Conservation (phyloP, 202 grass and related monocot genomes). For the Carex arenaria region DNA sequence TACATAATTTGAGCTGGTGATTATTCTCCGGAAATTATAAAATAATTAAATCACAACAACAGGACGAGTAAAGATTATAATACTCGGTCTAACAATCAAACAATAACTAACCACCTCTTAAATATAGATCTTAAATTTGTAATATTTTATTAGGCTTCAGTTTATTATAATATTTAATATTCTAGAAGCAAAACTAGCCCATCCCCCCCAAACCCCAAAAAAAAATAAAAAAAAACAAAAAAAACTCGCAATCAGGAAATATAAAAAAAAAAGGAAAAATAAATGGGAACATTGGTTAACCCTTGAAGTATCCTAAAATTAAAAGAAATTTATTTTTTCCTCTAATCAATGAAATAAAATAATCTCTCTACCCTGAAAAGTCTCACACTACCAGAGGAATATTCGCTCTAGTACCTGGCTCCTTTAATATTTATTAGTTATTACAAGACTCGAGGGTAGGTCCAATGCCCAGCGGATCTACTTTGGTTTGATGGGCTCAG, state of each 20-base stretch:
- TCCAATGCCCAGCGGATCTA: no score
- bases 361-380: neutral
- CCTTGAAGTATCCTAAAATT: neutral
- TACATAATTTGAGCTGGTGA: neutral
- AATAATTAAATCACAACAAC: neutral
- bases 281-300: neutral
- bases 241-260: neutral
- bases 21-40: neutral
- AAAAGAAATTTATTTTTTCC: neutral
- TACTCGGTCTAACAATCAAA: neutral
- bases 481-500: no score
- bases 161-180: constrained; percentile 13
- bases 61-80: neutral
- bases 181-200: constrained; percentile 6
- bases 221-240: no score
- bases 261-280: neutral
- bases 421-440: neutral
- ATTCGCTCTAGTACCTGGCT: constrained; percentile 7
- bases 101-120: constrained; percentile 19
- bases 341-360: neutral
- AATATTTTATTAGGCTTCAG: constrained; percentile 12
- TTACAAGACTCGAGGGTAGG: no score
- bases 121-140: constrained; percentile 11
- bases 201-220: neutral
- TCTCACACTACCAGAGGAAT: neutral